A percentile compares a stretch with the other conserved stretches of the same genome.
Evolutionary conservation across 768 basidiomycete genomes (phyloP).

Genomic region (Rhodotorula toruloides): DNA sequence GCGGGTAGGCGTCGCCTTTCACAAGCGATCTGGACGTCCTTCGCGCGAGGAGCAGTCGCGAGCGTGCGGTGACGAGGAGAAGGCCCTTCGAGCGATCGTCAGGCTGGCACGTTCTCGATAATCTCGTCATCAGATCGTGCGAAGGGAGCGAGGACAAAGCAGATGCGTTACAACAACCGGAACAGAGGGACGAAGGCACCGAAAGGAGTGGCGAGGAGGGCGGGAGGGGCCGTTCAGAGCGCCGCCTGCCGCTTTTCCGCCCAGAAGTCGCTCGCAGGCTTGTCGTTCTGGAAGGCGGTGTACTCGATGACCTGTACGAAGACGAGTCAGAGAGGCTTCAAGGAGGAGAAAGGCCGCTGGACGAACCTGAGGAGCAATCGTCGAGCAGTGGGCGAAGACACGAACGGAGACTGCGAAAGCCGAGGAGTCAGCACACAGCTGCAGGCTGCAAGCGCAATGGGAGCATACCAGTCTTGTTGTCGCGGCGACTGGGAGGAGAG

Average conservation of each 20-base stretch:
- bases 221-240: neutral
- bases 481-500: conserved; percentile 15
- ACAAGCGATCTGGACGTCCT: too few species aligned
- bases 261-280: conserved; percentile 22
- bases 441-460: rapidly evolving
- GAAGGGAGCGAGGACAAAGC: too few species aligned
- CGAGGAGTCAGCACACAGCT: too few species aligned
- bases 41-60: too few species aligned
- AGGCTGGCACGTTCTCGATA: too few species aligned
- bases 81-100: too few species aligned
- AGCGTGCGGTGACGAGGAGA: too few species aligned
- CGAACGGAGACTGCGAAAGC: conserved; percentile 27
- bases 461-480: conserved; percentile 25
- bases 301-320: conserved; percentile 24
- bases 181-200: neutral
- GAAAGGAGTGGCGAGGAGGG: neutral
- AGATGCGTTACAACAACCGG: too few species aligned
- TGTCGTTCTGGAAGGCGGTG: conserved; percentile 1
- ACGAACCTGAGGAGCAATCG: conserved; percentile 23
- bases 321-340: neutral
- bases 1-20: too few species aligned
- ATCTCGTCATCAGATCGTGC: too few species aligned
- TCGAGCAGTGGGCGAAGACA: conserved; percentile 32
- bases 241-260: conserved; percentile 6
- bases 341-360: neutral